Conservation (phyloP, 1,284 basidiomycete species). For the Marasmius fiardii region DNA sequence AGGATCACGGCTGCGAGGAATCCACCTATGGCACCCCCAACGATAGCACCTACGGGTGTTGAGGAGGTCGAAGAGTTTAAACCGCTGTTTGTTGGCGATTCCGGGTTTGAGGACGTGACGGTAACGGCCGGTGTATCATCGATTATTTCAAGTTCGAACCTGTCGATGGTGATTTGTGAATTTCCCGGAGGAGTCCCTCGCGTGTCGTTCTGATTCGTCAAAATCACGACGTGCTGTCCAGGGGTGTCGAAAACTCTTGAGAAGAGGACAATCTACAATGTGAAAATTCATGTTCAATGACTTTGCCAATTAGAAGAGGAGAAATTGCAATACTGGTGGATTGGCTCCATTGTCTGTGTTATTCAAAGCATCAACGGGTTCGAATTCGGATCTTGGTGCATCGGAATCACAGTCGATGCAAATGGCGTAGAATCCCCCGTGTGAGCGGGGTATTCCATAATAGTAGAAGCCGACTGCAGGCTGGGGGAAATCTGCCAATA, state of each 20-base stretch:
- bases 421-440: slow-evolving; percentile 16
- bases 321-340: slow-evolving; percentile 23
- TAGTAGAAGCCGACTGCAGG: slow-evolving; percentile 28
- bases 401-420: slow-evolving; percentile 27
- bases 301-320: slow-evolving; percentile 17
- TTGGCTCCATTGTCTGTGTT: slow-evolving; percentile 24
- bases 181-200: slow-evolving; percentile 15
- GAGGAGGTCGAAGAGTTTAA: background rate
- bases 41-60: slow-evolving; percentile 4
- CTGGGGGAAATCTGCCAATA: slow-evolving; percentile 13
- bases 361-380: slow-evolving; percentile 24
- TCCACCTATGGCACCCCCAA: slow-evolving; percentile 6
- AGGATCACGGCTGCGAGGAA: background rate
- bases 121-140: background rate
- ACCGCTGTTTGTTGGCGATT: background rate
- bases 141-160: slow-evolving; percentile 23
- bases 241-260: background rate
- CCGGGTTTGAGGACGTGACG: background rate
- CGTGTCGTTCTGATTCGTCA: slow-evolving; percentile 4
- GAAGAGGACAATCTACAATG: slow-evolving; percentile 19
- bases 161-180: slow-evolving; percentile 26
- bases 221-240: background rate
- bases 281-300: too few species aligned
- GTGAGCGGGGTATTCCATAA: slow-evolving; percentile 23
- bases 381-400: slow-evolving; percentile 21